Base-by-base conservation (phyloP, 768 basidiomycete species). In the Leccinum sublutescens region DNA sequence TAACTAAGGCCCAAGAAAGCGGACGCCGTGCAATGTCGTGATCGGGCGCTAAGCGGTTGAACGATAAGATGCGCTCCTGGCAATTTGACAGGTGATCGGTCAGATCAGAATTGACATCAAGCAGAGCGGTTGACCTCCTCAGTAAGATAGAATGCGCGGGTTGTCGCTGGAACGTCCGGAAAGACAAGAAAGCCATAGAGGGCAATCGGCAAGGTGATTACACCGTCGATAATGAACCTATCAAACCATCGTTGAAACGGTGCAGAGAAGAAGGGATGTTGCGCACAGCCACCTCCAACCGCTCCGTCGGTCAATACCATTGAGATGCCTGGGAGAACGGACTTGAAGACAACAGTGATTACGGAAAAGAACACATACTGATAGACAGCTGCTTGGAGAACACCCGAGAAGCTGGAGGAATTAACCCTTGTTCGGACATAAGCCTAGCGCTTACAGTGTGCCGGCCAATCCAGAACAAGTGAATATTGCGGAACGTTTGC, bases 141-240 rank as follows among this genome's bases (percentile, higher is more conserved):
- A 3, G 79, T 81, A 10, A 90, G 77, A 72, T 87, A 90, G 56
- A 84, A 85, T 2, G 84, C 86, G 25, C 72, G 79, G 3, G 86
- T 88, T 0, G 82, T 85, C 15, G 79, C 75, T 1, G 88, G 89
- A 8, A 85, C 78, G 67, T 89, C 86, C 15, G 89, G 91, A 68
- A 91, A 91, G 34, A 88, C 76, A 29, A 87, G 64, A 67, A 88
- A 89, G 1, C 87, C 87, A 68, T 87, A 88, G 8, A 88, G 65
- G 1, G 88, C 87, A 60, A 90, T 85, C 1, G 87, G 87, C 15
- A 88, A 70, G 4, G 87, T 87, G 52, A 88, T 87, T n/a, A 86
- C 72, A 3, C 86, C 86, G 65, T 88, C 86, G 47, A 87, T 82
- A 59, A 89, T 82, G 68, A 88, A 87, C 17, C 83, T 85, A 64